These are phyloP conservation scores for Suillus hirtellus DNA, from an alignment of 768 basidiomycete species.

Conservation along the genomic window DNA sequence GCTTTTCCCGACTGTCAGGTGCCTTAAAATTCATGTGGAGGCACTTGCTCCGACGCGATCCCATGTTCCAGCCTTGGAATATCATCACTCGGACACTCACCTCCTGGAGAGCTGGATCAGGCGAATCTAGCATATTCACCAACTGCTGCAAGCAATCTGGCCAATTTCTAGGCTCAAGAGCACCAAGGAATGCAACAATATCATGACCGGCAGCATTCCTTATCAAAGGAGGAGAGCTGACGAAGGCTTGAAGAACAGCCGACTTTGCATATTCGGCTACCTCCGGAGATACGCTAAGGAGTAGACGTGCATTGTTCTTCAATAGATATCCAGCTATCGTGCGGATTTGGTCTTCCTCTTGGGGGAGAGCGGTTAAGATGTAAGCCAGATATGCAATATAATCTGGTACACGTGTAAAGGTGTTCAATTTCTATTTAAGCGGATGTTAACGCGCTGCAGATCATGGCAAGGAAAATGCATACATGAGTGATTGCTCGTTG, in stretches of 20 bases:
- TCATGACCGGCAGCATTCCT: conserved; percentile 93
- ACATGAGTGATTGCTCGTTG: conserved; percentile 87
- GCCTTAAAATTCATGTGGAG: not conserved
- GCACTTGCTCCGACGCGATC: not conserved
- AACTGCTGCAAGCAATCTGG: conserved; percentile 90
- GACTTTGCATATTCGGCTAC: conserved; percentile 74
- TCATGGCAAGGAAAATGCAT: conserved; percentile 27
- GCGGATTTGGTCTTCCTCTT: conserved; percentile 90
- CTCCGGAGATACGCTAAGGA: conserved; percentile 64
- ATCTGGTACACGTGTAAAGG: conserved; percentile 85
- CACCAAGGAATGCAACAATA: conserved; percentile 85
- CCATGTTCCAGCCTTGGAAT: conserved; percentile 6
- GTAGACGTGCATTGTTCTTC: conserved; percentile 90
- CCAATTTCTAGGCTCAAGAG: conserved; percentile 91
- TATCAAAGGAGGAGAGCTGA: conserved; percentile 80
- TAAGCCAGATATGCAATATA: conserved; percentile 96
- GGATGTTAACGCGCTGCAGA: conserved; percentile 23
- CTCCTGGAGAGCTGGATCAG: conserved; percentile 80
- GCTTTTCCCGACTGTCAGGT: not conserved
- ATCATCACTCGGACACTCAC: conserved; percentile 46
- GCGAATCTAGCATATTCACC: conserved; percentile 74
- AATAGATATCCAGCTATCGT: conserved; percentile 95
- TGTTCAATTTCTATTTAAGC: conserved; percentile 73
- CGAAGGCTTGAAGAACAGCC: conserved; percentile 79
- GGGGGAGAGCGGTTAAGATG: conserved; percentile 77